Evolutionary conservation across 1,284 basidiomycete genomes (phyloP), one percentile per base, ranked within the genome.

Genomic region (Apiotrichum laibachii): DNA sequence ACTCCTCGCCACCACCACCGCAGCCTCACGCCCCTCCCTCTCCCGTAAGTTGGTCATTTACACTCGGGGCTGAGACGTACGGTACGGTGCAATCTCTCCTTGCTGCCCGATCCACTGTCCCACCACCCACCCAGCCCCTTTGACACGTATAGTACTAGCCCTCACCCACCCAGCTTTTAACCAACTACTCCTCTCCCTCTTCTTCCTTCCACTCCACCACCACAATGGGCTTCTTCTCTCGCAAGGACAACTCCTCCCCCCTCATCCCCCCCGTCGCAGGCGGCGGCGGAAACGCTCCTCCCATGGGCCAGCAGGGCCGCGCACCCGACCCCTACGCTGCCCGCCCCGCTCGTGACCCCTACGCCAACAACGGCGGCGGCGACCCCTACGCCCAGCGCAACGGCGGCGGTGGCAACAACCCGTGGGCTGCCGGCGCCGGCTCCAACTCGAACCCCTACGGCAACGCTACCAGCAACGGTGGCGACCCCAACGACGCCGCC

Each of bases 151-250:
- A 31, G 26, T 31, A 31, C 26, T 31, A 3, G 26, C 7, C 3
- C 26, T 31, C 26, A 31, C 26, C 26, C 26, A 31, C 37, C 37
- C 15, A 37, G 37, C 37, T 37, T 16, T 37, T 16, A 6, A 37
- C 2, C 37, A 11, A 19, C 42, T 43, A 9, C 15, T 43, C 8
- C 22, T 33, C 47, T 2, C 40, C 15, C 33, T 19, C 26, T 22
- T 22, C 16, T 13, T 22, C 54, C n/a, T 35, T 35, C 19, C 19
- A 21, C 52, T 39, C 21, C 31, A 21, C 56, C 64, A 18, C 58
- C 69, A 79, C 56, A 65, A 91, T 92, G 89, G 84, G 88, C 76
- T 88, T 88, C 80, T 88, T 84, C 61, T 84, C 84, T 69, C 90
- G 75, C 58, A 73, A 88, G 73, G 82, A 88, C 59, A 53, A 33